These are phyloP conservation scores for Citeromyces siamensis DNA, from an alignment of 1,139 yeast genomes.

Conservation along the genomic window DNA sequence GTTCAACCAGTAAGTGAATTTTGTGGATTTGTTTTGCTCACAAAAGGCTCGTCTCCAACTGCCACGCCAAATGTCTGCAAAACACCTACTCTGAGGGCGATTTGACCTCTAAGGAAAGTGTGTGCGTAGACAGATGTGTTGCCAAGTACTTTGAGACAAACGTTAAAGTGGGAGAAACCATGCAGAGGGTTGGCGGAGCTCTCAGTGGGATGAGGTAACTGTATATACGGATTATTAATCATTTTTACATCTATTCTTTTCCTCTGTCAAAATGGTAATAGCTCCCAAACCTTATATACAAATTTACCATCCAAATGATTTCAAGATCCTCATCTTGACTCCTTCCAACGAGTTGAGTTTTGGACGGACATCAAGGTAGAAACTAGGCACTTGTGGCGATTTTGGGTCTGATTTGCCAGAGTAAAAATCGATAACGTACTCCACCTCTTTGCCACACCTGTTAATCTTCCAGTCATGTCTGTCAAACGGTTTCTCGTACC, in stretches of 20 bases:
- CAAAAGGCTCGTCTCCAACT: conserved; percentile 46
- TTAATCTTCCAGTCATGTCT: conserved; percentile 94
- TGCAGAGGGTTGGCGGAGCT: conserved; percentile 22
- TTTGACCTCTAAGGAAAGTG: conserved; percentile 71
- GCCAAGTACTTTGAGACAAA: conserved; percentile 94
- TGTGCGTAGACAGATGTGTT: conserved; percentile 96
- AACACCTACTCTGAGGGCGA: conserved; percentile 64
- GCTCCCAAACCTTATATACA: conserved; percentile 5
- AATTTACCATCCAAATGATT: conserved; percentile 38
- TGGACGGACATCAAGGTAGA: conserved; percentile 85
- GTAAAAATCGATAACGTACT: conserved; percentile 90
- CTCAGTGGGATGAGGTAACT: conserved; percentile 13
- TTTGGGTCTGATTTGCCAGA: conserved; percentile 42
- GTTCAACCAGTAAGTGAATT: conserved; percentile 67
- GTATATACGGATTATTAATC: conserved; percentile 3
- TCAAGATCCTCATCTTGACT: conserved; percentile 46
- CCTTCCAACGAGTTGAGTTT: conserved; percentile 79
- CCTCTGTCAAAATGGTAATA: conserved; percentile 2
- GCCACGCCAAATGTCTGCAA: conserved; percentile 80
- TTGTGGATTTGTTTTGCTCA: background rate
- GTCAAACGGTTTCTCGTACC: conserved; percentile 78
- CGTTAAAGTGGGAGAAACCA: conserved; percentile 80
- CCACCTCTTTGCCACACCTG: conserved; percentile 74
- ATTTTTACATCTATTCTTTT: background rate
- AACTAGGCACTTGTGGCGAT: conserved; percentile 36